Evolutionary conservation across 2,329 filamentous ascomycete species (phyloP).

Genomic region (Cercospora beticola): DNA sequence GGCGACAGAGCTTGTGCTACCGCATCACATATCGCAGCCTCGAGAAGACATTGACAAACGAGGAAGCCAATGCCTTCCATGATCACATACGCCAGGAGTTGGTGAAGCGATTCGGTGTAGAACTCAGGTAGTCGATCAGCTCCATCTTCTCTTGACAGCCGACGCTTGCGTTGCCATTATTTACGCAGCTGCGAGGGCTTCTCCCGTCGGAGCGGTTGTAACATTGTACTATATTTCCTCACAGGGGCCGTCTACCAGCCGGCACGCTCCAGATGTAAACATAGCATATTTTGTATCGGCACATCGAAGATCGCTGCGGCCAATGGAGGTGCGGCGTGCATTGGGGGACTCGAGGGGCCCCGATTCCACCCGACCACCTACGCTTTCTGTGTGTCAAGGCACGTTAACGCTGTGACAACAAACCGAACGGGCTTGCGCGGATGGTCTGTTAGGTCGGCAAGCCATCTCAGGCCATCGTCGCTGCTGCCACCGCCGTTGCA

Average conservation of each 20-base stretch:
- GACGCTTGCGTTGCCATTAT: neutral
- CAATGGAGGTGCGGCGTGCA: neutral
- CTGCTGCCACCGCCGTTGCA: neutral
- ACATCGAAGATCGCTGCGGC: neutral
- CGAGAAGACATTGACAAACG: conserved; percentile 83
- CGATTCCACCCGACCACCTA: neutral
- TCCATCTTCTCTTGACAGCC: neutral
- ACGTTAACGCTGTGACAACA: neutral
- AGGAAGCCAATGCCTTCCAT: conserved; percentile 76
- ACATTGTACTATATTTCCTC: neutral
- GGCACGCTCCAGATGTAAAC: neutral
- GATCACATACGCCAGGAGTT: conserved; percentile 64
- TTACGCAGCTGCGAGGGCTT: neutral
- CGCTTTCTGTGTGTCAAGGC: neutral
- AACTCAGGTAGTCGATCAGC: conserved; percentile 60
- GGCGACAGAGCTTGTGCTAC: conserved; percentile 83
- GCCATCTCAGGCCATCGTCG: neutral
- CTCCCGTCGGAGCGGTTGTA: neutral
- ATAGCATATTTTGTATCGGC: neutral
- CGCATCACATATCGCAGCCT: conserved; percentile 90
- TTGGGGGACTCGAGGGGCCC: neutral
- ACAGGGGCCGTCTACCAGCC: neutral
- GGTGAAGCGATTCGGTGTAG: conserved; percentile 71
- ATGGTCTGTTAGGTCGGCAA: neutral
- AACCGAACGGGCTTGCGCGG: neutral